Evolutionary conservation across 371 early-diverging fungal species (phyloP).

Genomic region (Rhizopus sp.): DNA sequence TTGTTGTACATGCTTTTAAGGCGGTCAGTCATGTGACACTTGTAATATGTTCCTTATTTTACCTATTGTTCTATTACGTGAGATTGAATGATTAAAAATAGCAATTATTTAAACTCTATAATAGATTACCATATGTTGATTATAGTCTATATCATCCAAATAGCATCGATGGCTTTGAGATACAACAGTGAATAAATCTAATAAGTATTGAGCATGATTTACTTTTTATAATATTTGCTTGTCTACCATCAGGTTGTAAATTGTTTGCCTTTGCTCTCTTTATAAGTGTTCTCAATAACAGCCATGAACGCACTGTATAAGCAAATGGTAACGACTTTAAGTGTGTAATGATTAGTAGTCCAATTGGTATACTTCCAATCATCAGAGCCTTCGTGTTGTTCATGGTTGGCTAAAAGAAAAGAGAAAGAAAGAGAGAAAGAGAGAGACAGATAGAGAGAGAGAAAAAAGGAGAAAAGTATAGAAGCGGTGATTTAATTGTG

Average conservation of each 20-base stretch:
- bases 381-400: conserved; percentile 7
- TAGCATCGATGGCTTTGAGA: conserved; percentile 37
- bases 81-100: neutral
- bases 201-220: neutral
- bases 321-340: conserved; percentile 39
- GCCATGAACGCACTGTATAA: conserved; percentile 44
- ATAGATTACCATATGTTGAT: conserved; percentile 45
- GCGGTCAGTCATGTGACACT: neutral
- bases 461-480: too few relatives aligned
- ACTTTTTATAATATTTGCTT: neutral
- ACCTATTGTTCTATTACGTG: conserved; percentile 37
- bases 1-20: conserved; percentile 57
- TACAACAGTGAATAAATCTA: conserved; percentile 32
- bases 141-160: conserved; percentile 50
- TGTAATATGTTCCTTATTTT: neutral
- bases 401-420: neutral
- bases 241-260: conserved; percentile 34
- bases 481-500: too few relatives aligned
- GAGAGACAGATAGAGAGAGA: too few relatives aligned
- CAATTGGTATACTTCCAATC: conserved; percentile 12
- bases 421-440: neutral
- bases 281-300: conserved; percentile 29
- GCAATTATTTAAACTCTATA: too few relatives aligned
- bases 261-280: conserved; percentile 30
- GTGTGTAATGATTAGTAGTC: conserved; percentile 26